phyloP scores from a whole-genome alignment of 495 filamentous ascomycete genomes.

The Parathielavia hyrcaniae region DNA sequence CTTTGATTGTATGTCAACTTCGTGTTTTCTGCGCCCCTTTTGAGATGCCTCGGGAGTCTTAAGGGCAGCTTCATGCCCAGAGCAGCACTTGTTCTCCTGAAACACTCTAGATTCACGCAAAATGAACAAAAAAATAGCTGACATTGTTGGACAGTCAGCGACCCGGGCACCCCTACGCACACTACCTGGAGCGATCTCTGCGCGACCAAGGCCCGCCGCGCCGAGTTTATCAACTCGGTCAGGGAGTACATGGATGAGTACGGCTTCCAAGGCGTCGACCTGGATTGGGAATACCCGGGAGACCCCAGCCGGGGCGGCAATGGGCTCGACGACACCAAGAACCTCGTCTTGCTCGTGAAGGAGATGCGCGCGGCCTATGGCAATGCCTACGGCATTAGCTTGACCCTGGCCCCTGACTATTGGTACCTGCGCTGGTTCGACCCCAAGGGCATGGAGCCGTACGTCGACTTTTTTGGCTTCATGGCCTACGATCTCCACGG shows the following conservation, averaged over 20 bases:
- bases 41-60: no score
- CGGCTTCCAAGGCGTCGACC: conserved; percentile 51
- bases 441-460: conserved; percentile 27
- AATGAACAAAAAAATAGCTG: no score
- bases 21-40: no score
- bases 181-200: conserved; percentile 21
- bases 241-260: conserved; percentile 40
- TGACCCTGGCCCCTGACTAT: conserved; percentile 42
- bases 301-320: conserved; percentile 43
- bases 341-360: conserved; percentile 40
- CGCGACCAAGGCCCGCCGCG: conserved; percentile 23
- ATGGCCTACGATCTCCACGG: conserved; percentile 52
- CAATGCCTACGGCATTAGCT: conserved; percentile 21
- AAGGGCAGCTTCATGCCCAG: no score
- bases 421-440: conserved; percentile 50
- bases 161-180: conserved; percentile 34
- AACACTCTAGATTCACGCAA: no score
- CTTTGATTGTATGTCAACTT: no score
- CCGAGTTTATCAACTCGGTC: conserved; percentile 38
- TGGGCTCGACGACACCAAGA: conserved; percentile 32
- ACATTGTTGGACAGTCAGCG: no score
- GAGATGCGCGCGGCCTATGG: conserved; percentile 18
- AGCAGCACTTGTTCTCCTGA: no score
- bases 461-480: conserved; percentile 49
- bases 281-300: conserved; percentile 51